Evolutionary conservation across 2,329 filamentous ascomycete species (phyloP), one percentile per base, ranked within the genome.

Genomic region (Mollisia scopiformis): DNA sequence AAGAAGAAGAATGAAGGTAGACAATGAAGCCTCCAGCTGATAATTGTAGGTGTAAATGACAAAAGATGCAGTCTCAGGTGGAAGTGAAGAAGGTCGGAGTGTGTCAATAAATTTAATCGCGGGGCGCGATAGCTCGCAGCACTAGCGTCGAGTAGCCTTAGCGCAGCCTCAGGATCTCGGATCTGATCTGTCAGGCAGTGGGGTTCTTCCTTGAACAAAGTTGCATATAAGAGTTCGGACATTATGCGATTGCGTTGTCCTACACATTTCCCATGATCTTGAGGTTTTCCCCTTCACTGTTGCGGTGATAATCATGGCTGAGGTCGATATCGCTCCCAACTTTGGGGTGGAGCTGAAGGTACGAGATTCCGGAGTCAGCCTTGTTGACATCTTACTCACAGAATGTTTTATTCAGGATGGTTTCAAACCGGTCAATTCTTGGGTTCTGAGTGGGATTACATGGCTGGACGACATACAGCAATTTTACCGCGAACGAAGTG

Each of bases 391-490:
- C 16, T 37, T 21, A 56, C 61, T 68, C 41, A 69, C 52, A 51
- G 54, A 33, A 21, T 16, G 39, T 39, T 23, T 52, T 31, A 58
- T 59, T 61, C 73, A 97, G 92, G 95, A 99, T 87, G 92, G 91
- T 74, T 99, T 97, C 84, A 97, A 96, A 78, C 87, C 92, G 19
- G 93, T 96, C 75, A 97, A 93, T 78, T 87, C 84, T 71, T 99
- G 95, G 95, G 91, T 96, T 59, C 83, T 87, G 65, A 88, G 91
- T 75, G 93, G 94, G 66, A 96, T 99, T 75, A 82, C 86, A 67
- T 99, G 94, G 94, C 88, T 99, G 62, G 94, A 97, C 72, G 95
- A 99, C 71, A 91, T 99, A 65, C 92, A 99, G 76, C 88, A 92
- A 73, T 99, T 98, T 81, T 99, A 98, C 81, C 91, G 95, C 66